These are phyloP conservation scores for Ascochyta lentis DNA, from an alignment of 2,329 filamentous ascomycete species.

Conservation along the genomic window DNA sequence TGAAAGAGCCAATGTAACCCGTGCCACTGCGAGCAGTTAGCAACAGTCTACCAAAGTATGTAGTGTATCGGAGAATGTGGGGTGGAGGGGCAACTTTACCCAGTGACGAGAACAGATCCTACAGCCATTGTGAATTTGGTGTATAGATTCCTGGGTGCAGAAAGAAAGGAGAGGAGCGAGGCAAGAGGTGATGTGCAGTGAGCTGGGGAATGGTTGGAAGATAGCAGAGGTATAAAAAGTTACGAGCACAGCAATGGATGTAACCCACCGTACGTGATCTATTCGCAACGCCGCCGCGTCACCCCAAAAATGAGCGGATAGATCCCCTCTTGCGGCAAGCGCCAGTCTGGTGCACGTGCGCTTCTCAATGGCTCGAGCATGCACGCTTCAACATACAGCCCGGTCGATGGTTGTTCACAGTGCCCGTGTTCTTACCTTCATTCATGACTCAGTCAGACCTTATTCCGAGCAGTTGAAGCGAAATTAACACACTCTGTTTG, in stretches of 20 bases:
- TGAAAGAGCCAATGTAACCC: slow-evolving; percentile 99
- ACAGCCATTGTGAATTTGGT: slow-evolving; percentile 66
- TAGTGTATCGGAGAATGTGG: slow-evolving; percentile 23
- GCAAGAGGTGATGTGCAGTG: neutral
- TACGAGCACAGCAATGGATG: slow-evolving; percentile 22
- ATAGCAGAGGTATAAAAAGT: slow-evolving; percentile 29
- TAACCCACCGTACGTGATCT: slow-evolving; percentile 10
- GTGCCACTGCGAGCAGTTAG: slow-evolving; percentile 71
- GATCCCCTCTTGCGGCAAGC: slow-evolving; percentile 21
- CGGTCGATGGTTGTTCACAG: neutral
- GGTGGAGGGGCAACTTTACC: slow-evolving; percentile 66
- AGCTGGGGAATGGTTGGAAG: slow-evolving; percentile 15
- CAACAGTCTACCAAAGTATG: slow-evolving; percentile 7
- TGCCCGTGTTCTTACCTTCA: neutral
- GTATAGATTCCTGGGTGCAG: neutral
- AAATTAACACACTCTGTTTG: neutral
- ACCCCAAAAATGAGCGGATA: slow-evolving; percentile 21
- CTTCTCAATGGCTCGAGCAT: neutral
- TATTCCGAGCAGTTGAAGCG: neutral
- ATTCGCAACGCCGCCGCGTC: slow-evolving; percentile 12
- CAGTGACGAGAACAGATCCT: slow-evolving; percentile 89
- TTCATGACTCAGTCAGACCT: neutral
- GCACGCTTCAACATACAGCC: neutral
- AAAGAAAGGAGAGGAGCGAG: neutral
- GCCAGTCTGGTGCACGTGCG: neutral